A percentile compares a stretch with the other conserved stretches of the same genome.
Conservation (phyloP, 139 green algal genomes). For the Gonium pectorale region DNA sequence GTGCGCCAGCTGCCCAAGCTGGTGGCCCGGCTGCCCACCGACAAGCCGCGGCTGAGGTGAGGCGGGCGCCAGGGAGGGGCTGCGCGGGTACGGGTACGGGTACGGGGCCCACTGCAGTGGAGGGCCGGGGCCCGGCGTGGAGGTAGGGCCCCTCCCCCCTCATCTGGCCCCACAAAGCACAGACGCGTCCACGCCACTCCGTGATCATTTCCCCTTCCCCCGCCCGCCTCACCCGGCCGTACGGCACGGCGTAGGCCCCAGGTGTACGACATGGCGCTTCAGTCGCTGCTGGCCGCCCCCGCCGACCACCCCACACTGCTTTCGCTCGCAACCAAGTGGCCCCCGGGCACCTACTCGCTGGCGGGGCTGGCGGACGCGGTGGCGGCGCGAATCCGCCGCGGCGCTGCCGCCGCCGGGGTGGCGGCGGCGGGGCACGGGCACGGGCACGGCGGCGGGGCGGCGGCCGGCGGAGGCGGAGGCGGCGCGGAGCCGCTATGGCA, state of each 20-base stretch:
- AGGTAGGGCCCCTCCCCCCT: too few species aligned
- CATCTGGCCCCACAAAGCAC: too few species aligned
- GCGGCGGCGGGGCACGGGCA: neutral
- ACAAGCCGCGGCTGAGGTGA: slow-evolving; percentile 68
- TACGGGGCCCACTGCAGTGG: too few species aligned
- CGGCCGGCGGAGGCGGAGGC: slow-evolving; percentile 1
- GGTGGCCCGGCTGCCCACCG: slow-evolving; percentile 80
- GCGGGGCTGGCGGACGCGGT: slow-evolving; percentile 60
- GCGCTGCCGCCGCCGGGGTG: neutral
- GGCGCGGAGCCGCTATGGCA: slow-evolving; percentile 72
- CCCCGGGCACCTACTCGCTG: slow-evolving; percentile 36
- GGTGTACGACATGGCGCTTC: slow-evolving; percentile 89
- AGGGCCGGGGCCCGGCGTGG: too few species aligned
- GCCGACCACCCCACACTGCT: slow-evolving; percentile 78
- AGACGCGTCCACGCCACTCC: neutral
- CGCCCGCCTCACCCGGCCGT: neutral
- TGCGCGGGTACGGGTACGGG: too few species aligned
- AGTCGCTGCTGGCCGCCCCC: slow-evolving; percentile 58
- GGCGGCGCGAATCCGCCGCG: slow-evolving; percentile 46
- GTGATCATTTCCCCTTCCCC: too few species aligned
- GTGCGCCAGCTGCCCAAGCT: slow-evolving; percentile 82
- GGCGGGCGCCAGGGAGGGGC: neutral
- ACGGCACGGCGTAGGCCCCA: slow-evolving; percentile 10
- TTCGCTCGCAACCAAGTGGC: slow-evolving; percentile 53
- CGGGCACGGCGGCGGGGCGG: neutral